Conservation (phyloP, 2,329 filamentous ascomycete genomes). For the Alternaria alternata region DNA sequence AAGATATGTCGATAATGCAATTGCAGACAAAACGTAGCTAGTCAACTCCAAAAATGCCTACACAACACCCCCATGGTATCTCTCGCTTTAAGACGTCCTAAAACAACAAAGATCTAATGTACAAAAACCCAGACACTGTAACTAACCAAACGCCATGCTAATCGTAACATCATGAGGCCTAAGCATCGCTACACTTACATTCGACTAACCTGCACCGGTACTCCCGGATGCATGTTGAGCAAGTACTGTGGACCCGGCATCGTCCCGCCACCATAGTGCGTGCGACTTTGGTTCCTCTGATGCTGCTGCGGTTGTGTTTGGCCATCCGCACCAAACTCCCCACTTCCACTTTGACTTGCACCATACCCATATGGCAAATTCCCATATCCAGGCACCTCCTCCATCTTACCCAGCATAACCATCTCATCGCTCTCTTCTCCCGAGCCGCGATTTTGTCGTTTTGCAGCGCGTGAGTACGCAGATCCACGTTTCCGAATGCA, state of each 20-base stretch:
- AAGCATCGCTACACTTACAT: constrained; percentile 4
- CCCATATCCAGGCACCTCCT: background rate
- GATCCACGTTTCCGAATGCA: constrained; percentile 40
- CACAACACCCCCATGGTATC: constrained; percentile 9
- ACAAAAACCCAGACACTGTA: background rate
- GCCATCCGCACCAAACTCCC: constrained; percentile 19
- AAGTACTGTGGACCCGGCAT: constrained; percentile 50
- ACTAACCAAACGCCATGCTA: constrained; percentile 5
- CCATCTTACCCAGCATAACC: constrained; percentile 32
- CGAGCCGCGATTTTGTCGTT: constrained; percentile 14
- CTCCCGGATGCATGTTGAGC: constrained; percentile 50
- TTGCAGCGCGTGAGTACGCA: constrained; percentile 31
- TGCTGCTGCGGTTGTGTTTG: constrained; percentile 4
- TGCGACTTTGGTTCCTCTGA: constrained; percentile 7
- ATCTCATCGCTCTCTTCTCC: constrained; percentile 34
- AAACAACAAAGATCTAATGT: background rate
- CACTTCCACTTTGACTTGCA: constrained; percentile 8
- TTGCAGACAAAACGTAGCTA: background rate
- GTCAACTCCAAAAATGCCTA: background rate
- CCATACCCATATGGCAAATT: constrained; percentile 12
- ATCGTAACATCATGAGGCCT: constrained; percentile 2
- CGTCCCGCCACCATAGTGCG: constrained; percentile 40
- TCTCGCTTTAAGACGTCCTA: background rate
- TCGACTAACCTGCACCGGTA: constrained; percentile 40
- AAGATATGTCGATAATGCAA: too few relatives aligned